phyloP scores from a whole-genome alignment of 257 asterid genomes.

The Gardenia jasminoides region DNA sequence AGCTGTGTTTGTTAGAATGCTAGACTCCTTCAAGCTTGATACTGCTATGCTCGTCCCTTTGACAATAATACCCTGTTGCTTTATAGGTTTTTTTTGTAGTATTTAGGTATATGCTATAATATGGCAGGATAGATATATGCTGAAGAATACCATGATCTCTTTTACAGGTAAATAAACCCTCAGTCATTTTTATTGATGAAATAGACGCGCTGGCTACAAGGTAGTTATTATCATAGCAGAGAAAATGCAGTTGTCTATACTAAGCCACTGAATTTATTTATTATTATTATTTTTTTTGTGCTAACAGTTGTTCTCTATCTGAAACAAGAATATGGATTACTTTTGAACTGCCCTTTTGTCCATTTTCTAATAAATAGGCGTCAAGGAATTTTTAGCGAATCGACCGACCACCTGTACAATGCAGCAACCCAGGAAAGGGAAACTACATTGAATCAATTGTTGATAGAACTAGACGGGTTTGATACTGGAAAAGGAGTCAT shows the following conservation, averaged over 20 bases:
- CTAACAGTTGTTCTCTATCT: background rate
- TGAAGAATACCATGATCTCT: constrained; percentile 26
- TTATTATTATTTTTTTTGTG: background rate
- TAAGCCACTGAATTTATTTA: background rate
- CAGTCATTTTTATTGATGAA: constrained; percentile 97
- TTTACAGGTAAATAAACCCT: constrained; percentile 88
- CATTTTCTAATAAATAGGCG: constrained; percentile 56
- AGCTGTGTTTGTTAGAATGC: background rate
- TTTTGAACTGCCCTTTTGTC: background rate
- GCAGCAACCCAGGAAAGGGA: constrained; percentile 97
- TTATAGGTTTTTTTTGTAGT: background rate
- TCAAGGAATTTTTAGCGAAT: constrained; percentile 65
- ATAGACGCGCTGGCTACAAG: constrained; percentile 97
- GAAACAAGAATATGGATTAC: background rate
- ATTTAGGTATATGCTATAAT: background rate
- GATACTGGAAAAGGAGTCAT: constrained; percentile 99
- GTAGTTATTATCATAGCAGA: constrained; percentile 31
- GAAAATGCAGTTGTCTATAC: background rate
- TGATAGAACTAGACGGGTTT: constrained; percentile 96
- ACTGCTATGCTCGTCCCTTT: background rate
- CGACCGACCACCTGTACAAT: constrained; percentile 52
- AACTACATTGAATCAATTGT: constrained; percentile 93
- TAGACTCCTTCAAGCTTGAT: background rate
- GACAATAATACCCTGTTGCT: background rate
- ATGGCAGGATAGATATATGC: background rate